Evolutionary conservation across 495 filamentous ascomycete genomes (phyloP), one percentile per base, ranked within the genome.

Genomic region (Annulohypoxylon moriforme): DNA sequence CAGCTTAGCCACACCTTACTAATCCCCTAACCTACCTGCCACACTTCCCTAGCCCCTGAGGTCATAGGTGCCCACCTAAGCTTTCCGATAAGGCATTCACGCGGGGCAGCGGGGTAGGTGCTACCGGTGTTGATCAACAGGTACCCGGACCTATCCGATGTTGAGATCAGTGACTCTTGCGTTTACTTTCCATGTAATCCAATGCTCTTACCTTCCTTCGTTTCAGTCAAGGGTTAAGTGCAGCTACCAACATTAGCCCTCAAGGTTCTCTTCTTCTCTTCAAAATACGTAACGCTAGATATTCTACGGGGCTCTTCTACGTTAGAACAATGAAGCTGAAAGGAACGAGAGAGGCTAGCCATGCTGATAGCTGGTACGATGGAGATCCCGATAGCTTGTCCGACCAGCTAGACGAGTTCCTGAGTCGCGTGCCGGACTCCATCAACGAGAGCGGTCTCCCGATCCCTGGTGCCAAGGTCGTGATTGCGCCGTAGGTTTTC

Each of bases 401-500:
- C 1, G 77, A 77, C 10, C 87, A 97, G 82, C 90, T 99, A 16
- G 91, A 97, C 66, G 79, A 81, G 44, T 98, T 90, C 89, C 86
- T 98, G n/a, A 81, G 78, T 18, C 84, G 88, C 46, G 96, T 97
- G 29, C 90, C 92, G 6, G 77, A 84, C 31, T 82, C 83, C 3
- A 83, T 95, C 59, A 82, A 90, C 47, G 85, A 81, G 31, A 85
- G 81, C 11, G 72, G 81, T 22, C 83, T 97, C 56, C 96, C 96
- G 24, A 84, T 92, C 13, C 76, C 87, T 8, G 91, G 92, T 33
- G 96, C 94, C 11, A 88, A 93, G 82, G 84, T 96, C 4, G 94
- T 99, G 71, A 98, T 99, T 75, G 94, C 94, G 68, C 96, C 96
- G 96, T 98, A 89, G 84, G 94, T 86, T 58, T 60, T 34, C 25